Conservation (phyloP, 306 rosid genomes). For the Prunus padus region DNA sequence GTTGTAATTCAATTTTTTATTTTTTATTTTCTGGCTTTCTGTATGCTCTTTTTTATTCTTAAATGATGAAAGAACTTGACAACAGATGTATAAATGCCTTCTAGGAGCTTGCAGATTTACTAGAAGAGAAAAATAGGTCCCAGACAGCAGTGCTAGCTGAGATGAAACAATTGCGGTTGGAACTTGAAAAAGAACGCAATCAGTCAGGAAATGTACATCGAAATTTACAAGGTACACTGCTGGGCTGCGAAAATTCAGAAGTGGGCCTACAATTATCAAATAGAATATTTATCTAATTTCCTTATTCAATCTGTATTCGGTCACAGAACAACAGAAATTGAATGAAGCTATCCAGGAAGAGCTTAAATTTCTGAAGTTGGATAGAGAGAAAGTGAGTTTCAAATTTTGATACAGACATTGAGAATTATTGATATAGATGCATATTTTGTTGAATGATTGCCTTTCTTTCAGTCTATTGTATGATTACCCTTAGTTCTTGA, state of each 20-base stretch:
- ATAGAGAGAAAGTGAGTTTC: slow-evolving; percentile 70
- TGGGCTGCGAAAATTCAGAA: slow-evolving; percentile 19
- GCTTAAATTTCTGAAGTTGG: slow-evolving; percentile 53
- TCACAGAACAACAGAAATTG: slow-evolving; percentile 71
- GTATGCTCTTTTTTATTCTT: slow-evolving; percentile 34
- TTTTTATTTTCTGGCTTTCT: background rate
- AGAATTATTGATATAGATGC: background rate
- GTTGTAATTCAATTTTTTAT: background rate
- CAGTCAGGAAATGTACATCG: slow-evolving; percentile 46
- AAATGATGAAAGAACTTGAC: slow-evolving; percentile 92
- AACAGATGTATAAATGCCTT: slow-evolving; percentile 97
- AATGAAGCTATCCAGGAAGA: slow-evolving; percentile 68
- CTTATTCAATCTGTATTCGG: slow-evolving; percentile 14
- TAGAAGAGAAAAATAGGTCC: slow-evolving; percentile 53
- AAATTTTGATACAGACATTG: background rate
- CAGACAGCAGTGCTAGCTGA: slow-evolving; percentile 48
- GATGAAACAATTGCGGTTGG: slow-evolving; percentile 53
- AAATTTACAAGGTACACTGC: slow-evolving; percentile 55
- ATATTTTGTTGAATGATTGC: background rate
- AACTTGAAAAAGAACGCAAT: slow-evolving; percentile 61
- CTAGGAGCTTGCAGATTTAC: slow-evolving; percentile 91
- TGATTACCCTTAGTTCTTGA: background rate
- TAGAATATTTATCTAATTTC: slow-evolving; percentile 4
- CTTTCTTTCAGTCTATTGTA: background rate
- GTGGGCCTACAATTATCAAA: background rate